Evolutionary conservation across 352 stramenopile genomes (phyloP).

Genomic region (Globisporangium heterothallicum): DNA sequence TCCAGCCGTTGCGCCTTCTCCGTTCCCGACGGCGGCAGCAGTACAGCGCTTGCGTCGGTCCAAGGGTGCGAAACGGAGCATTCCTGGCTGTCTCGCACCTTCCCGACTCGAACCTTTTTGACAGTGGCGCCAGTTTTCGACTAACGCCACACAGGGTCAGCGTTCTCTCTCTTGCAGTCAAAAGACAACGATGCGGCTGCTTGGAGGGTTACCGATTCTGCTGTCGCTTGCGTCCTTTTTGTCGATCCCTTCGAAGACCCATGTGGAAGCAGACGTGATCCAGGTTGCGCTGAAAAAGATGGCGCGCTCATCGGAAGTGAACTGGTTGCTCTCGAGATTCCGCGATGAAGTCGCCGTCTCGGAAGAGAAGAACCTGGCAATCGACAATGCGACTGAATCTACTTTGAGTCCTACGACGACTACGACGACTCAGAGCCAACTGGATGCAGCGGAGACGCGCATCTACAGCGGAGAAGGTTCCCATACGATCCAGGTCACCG

Average conservation of each 20-base stretch:
- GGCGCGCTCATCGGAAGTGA: neutral
- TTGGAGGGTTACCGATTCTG: neutral
- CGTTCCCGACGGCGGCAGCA: too few species aligned
- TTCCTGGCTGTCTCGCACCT: too few species aligned
- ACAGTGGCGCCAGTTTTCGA: too few species aligned
- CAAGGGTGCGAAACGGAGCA: too few species aligned
- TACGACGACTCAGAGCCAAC: too few species aligned
- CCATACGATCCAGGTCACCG: constrained; percentile 63
- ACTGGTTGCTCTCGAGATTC: constrained; percentile 1
- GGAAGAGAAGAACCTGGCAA: neutral
- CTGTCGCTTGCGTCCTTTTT: neutral
- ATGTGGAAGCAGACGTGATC: neutral
- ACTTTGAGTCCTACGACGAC: too few species aligned
- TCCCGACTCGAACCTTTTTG: too few species aligned
- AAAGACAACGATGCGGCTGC: constrained; percentile 7
- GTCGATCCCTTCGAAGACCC: neutral
- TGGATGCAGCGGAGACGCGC: constrained; percentile 11
- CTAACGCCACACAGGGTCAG: too few species aligned
- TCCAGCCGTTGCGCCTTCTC: too few species aligned
- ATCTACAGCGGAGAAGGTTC: constrained; percentile 43
- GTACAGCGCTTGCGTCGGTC: too few species aligned
- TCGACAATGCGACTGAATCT: neutral
- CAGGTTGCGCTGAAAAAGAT: constrained; percentile 8
- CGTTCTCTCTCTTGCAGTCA: too few species aligned
- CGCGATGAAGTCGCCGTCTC: neutral